Conservation (phyloP, 2,329 filamentous ascomycete species). For the Seiridium cupressi region DNA sequence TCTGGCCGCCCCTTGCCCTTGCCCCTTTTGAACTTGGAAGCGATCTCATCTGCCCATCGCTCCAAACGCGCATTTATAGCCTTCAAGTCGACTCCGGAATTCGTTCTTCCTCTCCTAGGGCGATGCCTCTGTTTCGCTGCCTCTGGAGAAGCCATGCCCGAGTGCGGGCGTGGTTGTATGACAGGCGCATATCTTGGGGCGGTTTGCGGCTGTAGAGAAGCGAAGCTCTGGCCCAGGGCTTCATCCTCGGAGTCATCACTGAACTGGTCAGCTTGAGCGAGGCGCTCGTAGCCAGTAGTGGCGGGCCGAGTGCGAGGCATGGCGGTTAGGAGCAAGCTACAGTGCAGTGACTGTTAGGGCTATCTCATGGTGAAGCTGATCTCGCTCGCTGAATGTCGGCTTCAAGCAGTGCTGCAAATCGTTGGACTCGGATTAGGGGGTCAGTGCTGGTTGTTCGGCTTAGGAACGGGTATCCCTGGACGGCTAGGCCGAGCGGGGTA, state of each 20-base stretch:
- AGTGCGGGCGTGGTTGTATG: conserved; percentile 58
- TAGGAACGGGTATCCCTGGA: neutral
- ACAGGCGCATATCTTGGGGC: conserved; percentile 65
- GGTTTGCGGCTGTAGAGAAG: conserved; percentile 51
- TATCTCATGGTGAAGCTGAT: conserved; percentile 1
- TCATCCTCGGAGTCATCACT: conserved; percentile 72
- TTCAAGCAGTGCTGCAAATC: neutral
- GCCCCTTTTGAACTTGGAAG: conserved; percentile 89
- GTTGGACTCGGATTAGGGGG: neutral
- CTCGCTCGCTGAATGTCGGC: neutral
- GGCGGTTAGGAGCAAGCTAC: neutral
- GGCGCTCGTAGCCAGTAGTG: conserved; percentile 80
- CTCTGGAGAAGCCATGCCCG: conserved; percentile 58
- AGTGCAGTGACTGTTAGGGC: too few species aligned
- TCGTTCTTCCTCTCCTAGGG: conserved; percentile 54
- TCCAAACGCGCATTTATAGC: conserved; percentile 96
- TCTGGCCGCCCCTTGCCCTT: conserved; percentile 68
- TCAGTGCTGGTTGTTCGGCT: neutral
- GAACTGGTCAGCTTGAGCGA: conserved; percentile 77
- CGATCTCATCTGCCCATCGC: conserved; percentile 97
- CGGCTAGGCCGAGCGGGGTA: neutral
- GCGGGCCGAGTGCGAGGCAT: conserved; percentile 70
- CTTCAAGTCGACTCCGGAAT: conserved; percentile 93
- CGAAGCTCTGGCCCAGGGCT: conserved; percentile 50
- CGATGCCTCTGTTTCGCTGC: conserved; percentile 39